Conservation (phyloP, 2,329 filamentous ascomycete species). For the Xenoacremonium recifei region DNA sequence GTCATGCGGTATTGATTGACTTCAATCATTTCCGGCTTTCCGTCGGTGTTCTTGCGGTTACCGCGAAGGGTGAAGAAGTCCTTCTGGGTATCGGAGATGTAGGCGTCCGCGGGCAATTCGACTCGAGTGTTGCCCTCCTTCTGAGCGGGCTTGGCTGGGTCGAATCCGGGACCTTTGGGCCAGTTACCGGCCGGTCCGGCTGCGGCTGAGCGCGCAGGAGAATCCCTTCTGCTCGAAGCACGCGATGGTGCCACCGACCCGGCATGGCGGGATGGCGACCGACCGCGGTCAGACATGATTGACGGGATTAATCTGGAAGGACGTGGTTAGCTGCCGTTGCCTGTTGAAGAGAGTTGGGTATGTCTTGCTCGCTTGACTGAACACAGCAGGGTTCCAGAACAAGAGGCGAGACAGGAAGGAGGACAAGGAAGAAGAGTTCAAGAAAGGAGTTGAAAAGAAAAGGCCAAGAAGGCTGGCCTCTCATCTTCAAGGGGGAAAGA, state of each 20-base stretch:
- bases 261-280: constrained; percentile 23
- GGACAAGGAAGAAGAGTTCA: neutral
- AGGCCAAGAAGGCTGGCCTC: neutral
- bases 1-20: constrained; percentile 77
- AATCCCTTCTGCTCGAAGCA: constrained; percentile 9
- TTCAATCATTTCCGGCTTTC: constrained; percentile 51
- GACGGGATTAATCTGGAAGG: neutral
- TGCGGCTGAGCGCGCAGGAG: constrained; percentile 14
- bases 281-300: constrained; percentile 34
- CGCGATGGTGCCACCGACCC: constrained; percentile 14
- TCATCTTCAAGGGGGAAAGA: too few species aligned
- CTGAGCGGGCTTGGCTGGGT: constrained; percentile 39
- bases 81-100: constrained; percentile 34
- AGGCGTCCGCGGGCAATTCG: constrained; percentile 60
- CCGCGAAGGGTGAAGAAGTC: constrained; percentile 33
- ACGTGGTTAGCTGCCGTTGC: too few species aligned
- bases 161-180: constrained; percentile 36
- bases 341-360: too few species aligned
- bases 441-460: neutral
- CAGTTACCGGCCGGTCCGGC: constrained; percentile 17
- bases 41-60: constrained; percentile 53
- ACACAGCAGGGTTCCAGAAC: too few species aligned
- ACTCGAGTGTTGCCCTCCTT: constrained; percentile 43
- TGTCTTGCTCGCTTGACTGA: too few species aligned
- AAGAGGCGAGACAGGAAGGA: too few species aligned